A percentile compares a stretch with the other conserved stretches of the same genome.
These are phyloP conservation scores for Tylopilus balloui DNA, from an alignment of 768 basidiomycete species.

Conservation along the genomic window DNA sequence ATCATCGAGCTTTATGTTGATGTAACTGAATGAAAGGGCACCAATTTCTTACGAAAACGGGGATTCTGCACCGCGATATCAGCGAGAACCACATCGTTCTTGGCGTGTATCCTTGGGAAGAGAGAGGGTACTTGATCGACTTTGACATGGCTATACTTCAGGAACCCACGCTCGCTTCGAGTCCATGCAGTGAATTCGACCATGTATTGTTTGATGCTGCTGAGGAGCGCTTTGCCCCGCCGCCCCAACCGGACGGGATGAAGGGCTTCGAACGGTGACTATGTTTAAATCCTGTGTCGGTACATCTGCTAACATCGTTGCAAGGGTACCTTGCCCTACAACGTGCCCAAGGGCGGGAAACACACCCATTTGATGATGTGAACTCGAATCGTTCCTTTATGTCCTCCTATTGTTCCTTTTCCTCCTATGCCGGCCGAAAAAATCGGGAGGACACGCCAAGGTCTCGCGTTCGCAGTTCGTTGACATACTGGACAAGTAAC, in stretches of 20 bases:
- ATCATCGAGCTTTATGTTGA: background rate
- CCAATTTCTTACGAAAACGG: background rate
- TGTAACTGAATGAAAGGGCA: background rate
- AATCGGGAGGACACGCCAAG: background rate
- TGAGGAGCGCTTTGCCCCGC: background rate
- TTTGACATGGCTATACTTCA: constrained; percentile 20
- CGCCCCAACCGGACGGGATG: background rate
- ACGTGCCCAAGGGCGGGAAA: background rate
- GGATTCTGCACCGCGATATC: background rate
- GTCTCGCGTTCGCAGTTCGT: background rate
- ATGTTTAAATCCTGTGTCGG: background rate
- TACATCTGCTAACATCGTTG: background rate
- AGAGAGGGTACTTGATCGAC: constrained; percentile 30
- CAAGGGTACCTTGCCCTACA: background rate
- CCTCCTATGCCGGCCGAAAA: background rate
- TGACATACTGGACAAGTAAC: background rate
- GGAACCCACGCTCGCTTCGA: background rate
- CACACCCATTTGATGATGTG: constrained; percentile 3
- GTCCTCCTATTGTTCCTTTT: background rate
- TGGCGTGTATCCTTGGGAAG: background rate
- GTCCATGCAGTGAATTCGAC: no score
- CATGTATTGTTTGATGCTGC: no score
- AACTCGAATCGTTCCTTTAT: background rate
- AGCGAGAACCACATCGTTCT: constrained; percentile 1
- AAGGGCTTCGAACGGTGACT: background rate